phyloP scores from a whole-genome alignment of 2,329 filamentous ascomycete genomes.

The Scolecobasidium constrictum region DNA sequence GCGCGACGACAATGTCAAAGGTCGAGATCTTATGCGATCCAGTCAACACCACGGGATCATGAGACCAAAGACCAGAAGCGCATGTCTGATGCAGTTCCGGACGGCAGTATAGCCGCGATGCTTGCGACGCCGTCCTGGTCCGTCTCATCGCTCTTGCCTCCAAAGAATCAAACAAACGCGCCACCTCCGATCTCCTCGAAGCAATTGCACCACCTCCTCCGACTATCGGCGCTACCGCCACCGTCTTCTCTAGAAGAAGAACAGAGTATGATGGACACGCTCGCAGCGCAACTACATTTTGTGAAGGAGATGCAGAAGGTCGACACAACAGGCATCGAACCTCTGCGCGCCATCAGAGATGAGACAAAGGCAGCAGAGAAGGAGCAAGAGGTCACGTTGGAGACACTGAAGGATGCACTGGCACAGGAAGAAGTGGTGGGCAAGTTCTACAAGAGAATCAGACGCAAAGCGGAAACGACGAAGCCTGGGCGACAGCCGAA shows the following conservation, averaged over 20 bases:
- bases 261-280: slow-evolving; percentile 56
- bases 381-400: slow-evolving; percentile 49
- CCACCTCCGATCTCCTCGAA: slow-evolving; percentile 44
- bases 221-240: slow-evolving; percentile 74
- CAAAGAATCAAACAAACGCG: slow-evolving; percentile 18
- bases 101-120: neutral
- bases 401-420: slow-evolving; percentile 46
- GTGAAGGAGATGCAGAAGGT: slow-evolving; percentile 77
- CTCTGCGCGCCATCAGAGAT: slow-evolving; percentile 70
- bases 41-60: no score
- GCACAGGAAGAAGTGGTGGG: slow-evolving; percentile 51
- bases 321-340: slow-evolving; percentile 60
- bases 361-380: slow-evolving; percentile 46
- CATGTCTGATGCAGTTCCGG: no score
- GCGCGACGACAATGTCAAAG: no score
- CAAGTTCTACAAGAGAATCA: slow-evolving; percentile 37
- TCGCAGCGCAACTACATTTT: slow-evolving; percentile 79
- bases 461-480: slow-evolving; percentile 28
- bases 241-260: slow-evolving; percentile 56
- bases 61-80: no score
- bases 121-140: slow-evolving; percentile 64
- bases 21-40: no score
- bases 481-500: slow-evolving; percentile 34
- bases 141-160: slow-evolving; percentile 60
- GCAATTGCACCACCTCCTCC: slow-evolving; percentile 73